Evolutionary conservation across 768 basidiomycete species (phyloP).

Genomic region (Lentinula edodes): DNA sequence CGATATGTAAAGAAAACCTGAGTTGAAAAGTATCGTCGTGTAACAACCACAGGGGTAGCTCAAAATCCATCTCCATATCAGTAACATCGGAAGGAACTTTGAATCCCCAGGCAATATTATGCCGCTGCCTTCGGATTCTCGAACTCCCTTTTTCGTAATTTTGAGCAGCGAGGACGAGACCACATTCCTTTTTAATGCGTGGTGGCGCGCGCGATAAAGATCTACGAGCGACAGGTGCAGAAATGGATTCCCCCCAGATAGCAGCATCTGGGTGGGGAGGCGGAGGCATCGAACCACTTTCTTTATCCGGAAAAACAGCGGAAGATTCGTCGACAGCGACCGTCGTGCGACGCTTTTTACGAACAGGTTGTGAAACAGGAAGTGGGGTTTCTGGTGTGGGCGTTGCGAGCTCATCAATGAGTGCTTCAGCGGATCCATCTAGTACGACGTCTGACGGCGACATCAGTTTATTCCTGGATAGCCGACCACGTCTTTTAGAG

Average conservation of each 20-base stretch:
- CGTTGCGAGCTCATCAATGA: slow-evolving; percentile 4
- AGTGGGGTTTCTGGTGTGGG: neutral
- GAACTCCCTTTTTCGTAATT: slow-evolving; percentile 22
- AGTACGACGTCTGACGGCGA: neutral
- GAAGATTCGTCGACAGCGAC: neutral
- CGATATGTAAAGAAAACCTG: neutral
- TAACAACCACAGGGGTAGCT: slow-evolving; percentile 49
- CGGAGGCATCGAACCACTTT: neutral
- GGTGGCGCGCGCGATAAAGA: neutral
- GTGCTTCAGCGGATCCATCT: neutral
- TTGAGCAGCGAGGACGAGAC: slow-evolving; percentile 1
- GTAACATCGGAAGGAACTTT: slow-evolving; percentile 46
- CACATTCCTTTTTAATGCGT: slow-evolving; percentile 11
- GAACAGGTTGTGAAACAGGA: neutral
- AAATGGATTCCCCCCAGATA: neutral
- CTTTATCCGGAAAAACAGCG: neutral
- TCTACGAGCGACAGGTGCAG: slow-evolving; percentile 1
- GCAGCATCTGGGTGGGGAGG: neutral
- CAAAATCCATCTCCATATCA: slow-evolving; percentile 43
- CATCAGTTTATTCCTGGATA: neutral
- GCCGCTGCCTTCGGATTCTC: slow-evolving; percentile 43
- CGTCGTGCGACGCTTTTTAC: neutral
- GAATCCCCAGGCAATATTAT: slow-evolving; percentile 54
- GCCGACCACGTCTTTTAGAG: neutral
- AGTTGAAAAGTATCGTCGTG: slow-evolving; percentile 1